Percentiles rank a stretch among this genome's conserved stretches.
Evolutionary conservation across 2,329 filamentous ascomycete genomes (phyloP).

Genomic region (Calonectria pseudoreteaudii): DNA sequence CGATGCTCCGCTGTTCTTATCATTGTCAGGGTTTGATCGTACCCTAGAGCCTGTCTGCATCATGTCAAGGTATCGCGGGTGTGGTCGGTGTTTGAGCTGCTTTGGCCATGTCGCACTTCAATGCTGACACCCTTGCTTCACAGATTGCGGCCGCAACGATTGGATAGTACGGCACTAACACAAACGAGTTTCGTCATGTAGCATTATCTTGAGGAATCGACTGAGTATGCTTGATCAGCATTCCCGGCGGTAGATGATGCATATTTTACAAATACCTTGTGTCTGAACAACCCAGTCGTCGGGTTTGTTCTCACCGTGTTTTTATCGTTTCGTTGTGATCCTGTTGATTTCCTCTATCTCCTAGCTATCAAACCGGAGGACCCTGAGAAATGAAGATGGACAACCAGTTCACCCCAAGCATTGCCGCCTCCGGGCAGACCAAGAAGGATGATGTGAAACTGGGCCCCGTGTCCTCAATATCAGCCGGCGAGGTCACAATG

Average conservation of each 20-base stretch:
- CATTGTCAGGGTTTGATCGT: neutral
- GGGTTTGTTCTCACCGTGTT: neutral
- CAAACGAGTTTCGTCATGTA: neutral
- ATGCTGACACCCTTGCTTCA: neutral
- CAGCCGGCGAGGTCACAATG: neutral
- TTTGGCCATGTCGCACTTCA: neutral
- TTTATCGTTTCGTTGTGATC: too few species aligned
- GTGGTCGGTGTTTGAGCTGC: neutral
- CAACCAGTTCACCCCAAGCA: neutral
- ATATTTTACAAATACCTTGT: neutral
- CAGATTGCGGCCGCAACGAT: neutral
- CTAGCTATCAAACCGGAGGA: too few species aligned
- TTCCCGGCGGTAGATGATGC: neutral
- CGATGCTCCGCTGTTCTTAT: neutral
- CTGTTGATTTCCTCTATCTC: neutral
- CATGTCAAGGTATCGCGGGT: neutral
- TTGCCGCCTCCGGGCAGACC: neutral
- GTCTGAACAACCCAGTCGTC: neutral
- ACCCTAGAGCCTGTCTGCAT: neutral
- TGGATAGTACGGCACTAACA: neutral
- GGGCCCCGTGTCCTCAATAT: neutral
- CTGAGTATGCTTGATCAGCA: too few species aligned
- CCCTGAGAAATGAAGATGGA: neutral
- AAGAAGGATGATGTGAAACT: neutral
- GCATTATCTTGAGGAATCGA: neutral